phyloP scores from a whole-genome alignment of 2,329 filamentous ascomycete species.

The Neonectria coccinea region DNA sequence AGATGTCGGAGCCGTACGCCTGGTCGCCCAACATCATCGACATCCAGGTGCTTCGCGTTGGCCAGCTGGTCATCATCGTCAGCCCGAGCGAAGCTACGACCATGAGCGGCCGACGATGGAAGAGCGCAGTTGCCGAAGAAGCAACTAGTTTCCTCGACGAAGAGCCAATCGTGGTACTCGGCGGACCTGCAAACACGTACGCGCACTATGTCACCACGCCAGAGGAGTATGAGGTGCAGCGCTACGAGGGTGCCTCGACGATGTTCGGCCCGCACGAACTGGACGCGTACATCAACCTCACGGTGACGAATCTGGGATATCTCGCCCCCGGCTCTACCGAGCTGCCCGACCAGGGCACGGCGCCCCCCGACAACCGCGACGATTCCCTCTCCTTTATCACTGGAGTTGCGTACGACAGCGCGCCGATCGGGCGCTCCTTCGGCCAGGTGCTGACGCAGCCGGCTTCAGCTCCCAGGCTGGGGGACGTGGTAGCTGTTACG shows the following conservation, averaged over 20 bases:
- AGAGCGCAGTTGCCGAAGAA: constrained; percentile 70
- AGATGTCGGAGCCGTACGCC: constrained; percentile 79
- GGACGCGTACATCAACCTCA: constrained; percentile 88
- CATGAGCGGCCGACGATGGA: constrained; percentile 92
- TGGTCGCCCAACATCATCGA: constrained; percentile 96
- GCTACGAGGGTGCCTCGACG: constrained; percentile 95
- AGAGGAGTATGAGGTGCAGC: constrained; percentile 85
- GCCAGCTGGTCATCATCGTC: constrained; percentile 85
- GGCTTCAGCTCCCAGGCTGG: constrained; percentile 65
- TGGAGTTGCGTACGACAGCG: constrained; percentile 79
- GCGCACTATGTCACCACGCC: constrained; percentile 83
- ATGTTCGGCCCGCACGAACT: constrained; percentile 87
- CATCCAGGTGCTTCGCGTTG: constrained; percentile 85
- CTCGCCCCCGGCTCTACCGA: constrained; percentile 52
- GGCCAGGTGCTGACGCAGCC: constrained; percentile 73
- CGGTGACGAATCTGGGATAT: constrained; percentile 69
- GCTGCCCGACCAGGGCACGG: constrained; percentile 64
- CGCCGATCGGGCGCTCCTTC: constrained; percentile 74
- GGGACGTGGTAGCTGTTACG: constrained; percentile 71
- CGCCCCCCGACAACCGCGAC: constrained; percentile 82
- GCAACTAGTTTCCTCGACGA: constrained; percentile 61
- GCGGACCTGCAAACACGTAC: constrained; percentile 91
- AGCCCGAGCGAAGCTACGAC: constrained; percentile 90
- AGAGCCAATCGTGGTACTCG: constrained; percentile 81
- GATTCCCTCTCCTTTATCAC: constrained; percentile 84